A percentile compares a stretch with the other conserved stretches of the same genome.
phyloP scores from a whole-genome alignment of 345 rosid genomes.

The Firmiana major region DNA sequence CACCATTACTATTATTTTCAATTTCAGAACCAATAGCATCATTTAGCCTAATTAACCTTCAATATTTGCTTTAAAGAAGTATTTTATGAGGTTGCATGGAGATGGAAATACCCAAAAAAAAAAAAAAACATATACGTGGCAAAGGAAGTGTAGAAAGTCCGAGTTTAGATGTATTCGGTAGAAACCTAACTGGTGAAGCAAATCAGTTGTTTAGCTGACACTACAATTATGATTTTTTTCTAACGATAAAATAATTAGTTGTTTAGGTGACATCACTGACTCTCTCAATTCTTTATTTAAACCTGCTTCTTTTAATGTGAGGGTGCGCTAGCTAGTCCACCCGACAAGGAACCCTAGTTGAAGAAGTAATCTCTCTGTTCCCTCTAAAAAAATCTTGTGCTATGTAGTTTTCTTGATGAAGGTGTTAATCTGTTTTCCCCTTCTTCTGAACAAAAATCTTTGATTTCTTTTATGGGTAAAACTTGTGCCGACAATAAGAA shows the following conservation, averaged over 20 bases:
- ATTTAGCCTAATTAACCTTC: no score
- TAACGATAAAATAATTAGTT: conserved; percentile 15
- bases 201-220: conserved; percentile 64
- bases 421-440: conserved; percentile 8
- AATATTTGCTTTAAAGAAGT: neutral
- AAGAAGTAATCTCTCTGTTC: conserved; percentile 40
- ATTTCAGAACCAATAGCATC: no score
- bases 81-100: conserved; percentile 26
- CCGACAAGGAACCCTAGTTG: conserved; percentile 53
- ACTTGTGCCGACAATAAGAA: conserved; percentile 29
- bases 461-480: conserved; percentile 21
- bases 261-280: conserved; percentile 37
- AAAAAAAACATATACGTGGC: conserved; percentile 37
- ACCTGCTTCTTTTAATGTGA: conserved; percentile 24
- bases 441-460: conserved; percentile 5
- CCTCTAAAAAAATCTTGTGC: conserved; percentile 8
- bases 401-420: conserved; percentile 25
- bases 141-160: conserved; percentile 48
- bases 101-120: conserved; percentile 20
- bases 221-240: conserved; percentile 22
- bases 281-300: conserved; percentile 23
- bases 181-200: conserved; percentile 67
- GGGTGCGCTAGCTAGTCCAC: conserved; percentile 30
- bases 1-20: no score
- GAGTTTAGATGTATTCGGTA: conserved; percentile 72